Conservation (phyloP, 2,329 filamentous ascomycete species). For the Pseudopithomyces chartarum region DNA sequence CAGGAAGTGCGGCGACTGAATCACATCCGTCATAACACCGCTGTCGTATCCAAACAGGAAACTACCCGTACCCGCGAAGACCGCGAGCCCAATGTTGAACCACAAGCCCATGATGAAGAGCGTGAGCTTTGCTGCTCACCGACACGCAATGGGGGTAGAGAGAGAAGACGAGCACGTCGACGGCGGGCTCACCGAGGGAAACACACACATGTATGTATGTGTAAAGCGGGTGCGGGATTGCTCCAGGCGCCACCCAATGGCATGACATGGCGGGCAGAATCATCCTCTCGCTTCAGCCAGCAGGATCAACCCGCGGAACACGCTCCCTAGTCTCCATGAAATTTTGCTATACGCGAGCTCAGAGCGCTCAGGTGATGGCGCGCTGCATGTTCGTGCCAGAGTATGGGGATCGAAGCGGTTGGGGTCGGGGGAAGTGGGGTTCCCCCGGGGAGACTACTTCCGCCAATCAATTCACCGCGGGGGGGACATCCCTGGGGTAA, state of each 20-base stretch:
- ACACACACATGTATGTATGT: too few relatives aligned
- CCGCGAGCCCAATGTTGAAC: slow-evolving; percentile 50
- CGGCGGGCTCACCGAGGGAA: background rate
- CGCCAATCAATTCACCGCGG: slow-evolving; percentile 6
- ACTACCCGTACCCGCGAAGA: slow-evolving; percentile 52
- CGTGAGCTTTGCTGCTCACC: background rate
- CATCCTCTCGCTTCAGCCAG: slow-evolving; percentile 9
- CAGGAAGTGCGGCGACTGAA: slow-evolving; percentile 62
- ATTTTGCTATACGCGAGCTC: background rate
- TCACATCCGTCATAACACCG: slow-evolving; percentile 56
- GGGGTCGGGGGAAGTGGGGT: slow-evolving; percentile 8
- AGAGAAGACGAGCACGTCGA: background rate
- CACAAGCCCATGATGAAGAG: slow-evolving; percentile 45
- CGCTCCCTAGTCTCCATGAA: slow-evolving; percentile 30
- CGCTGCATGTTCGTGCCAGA: slow-evolving; percentile 2
- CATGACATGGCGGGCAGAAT: background rate
- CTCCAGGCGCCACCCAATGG: too few relatives aligned
- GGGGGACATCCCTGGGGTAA: background rate
- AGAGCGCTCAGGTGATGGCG: slow-evolving; percentile 1
- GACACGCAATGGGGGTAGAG: background rate
- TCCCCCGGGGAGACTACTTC: slow-evolving; percentile 1
- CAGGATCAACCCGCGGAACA: slow-evolving; percentile 22
- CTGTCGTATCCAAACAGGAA: slow-evolving; percentile 50
- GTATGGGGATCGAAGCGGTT: slow-evolving; percentile 4
- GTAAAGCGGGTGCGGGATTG: too few relatives aligned